These are phyloP conservation scores for Aspergillus aculeatinus DNA, from an alignment of 2,329 filamentous ascomycete genomes.

Conservation along the genomic window DNA sequence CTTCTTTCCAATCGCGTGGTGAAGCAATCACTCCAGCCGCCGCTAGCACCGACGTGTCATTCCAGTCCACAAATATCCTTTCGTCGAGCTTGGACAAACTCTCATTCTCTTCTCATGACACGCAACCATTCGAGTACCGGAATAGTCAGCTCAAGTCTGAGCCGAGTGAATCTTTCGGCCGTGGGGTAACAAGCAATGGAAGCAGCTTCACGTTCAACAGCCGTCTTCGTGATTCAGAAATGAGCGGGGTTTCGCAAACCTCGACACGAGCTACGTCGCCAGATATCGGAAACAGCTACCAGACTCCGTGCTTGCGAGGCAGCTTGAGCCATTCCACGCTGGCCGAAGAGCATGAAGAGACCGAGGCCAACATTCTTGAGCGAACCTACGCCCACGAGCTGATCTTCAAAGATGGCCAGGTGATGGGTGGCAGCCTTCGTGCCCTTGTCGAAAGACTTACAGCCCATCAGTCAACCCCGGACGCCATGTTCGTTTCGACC, in stretches of 20 bases:
- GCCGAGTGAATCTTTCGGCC: slow-evolving; percentile 49
- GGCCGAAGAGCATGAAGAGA: slow-evolving; percentile 75
- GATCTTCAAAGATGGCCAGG: slow-evolving; percentile 89
- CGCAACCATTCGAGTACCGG: slow-evolving; percentile 11
- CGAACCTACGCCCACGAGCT: slow-evolving; percentile 90
- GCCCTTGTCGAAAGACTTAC: slow-evolving; percentile 94
- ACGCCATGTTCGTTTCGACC: slow-evolving; percentile 85
- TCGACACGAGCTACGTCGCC: slow-evolving; percentile 89
- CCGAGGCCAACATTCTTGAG: slow-evolving; percentile 80
- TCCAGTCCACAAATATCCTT: slow-evolving; percentile 27
- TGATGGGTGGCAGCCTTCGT: slow-evolving; percentile 86
- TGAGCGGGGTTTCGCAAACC: slow-evolving; percentile 73
- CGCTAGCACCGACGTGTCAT: slow-evolving; percentile 27
- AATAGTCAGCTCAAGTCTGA: slow-evolving; percentile 36
- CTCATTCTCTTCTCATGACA: slow-evolving; percentile 25
- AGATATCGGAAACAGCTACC: slow-evolving; percentile 59
- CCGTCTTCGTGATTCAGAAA: slow-evolving; percentile 71
- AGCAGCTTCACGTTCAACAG: slow-evolving; percentile 77
- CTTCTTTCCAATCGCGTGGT: slow-evolving; percentile 46
- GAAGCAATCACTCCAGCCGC: slow-evolving; percentile 31
- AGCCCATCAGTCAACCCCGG: slow-evolving; percentile 86
- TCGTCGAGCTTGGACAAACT: slow-evolving; percentile 29
- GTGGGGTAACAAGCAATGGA: slow-evolving; percentile 72
- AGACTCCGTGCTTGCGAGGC: slow-evolving; percentile 64
- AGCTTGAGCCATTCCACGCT: slow-evolving; percentile 65